A percentile compares a stretch with the other conserved stretches of the same genome.
These are phyloP conservation scores for Magnolia kwangsiensis DNA, from an alignment of 164 flowering plant genomes.

Conservation along the genomic window DNA sequence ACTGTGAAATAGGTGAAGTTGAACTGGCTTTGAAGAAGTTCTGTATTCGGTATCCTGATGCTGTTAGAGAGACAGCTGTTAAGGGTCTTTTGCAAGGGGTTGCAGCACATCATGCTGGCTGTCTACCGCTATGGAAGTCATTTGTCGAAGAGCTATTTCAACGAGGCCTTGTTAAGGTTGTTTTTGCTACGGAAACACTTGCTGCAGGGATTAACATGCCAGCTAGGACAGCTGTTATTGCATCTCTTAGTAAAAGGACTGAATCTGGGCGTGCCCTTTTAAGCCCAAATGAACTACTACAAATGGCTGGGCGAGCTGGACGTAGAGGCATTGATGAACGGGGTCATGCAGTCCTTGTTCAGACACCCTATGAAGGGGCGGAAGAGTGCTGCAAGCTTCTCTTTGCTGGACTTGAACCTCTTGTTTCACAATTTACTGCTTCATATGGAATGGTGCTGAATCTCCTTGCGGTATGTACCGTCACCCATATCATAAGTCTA, in stretches of 20 bases:
- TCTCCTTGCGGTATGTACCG: slow-evolving; percentile 68
- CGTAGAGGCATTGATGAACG: slow-evolving; percentile 87
- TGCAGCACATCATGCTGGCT: slow-evolving; percentile 98
- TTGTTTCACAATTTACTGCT: slow-evolving; percentile 94
- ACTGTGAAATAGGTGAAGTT: slow-evolving; percentile 75
- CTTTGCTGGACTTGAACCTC: slow-evolving; percentile 84
- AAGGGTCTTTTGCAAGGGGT: slow-evolving; percentile 84
- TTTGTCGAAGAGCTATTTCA: slow-evolving; percentile 88
- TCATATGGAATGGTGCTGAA: slow-evolving; percentile 99
- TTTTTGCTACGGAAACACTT: slow-evolving; percentile 96
- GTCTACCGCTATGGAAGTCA: slow-evolving; percentile 93
- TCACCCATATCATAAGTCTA: slow-evolving; percentile 5
- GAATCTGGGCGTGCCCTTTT: slow-evolving; percentile 63
- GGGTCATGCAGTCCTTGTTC: slow-evolving; percentile 88
- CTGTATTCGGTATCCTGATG: slow-evolving; percentile 77
- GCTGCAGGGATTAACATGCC: slow-evolving; percentile 99
- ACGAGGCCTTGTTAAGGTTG: slow-evolving; percentile 82
- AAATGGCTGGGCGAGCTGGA: slow-evolving; percentile 99
- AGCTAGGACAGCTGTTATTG: slow-evolving; percentile 87
- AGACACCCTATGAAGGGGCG: slow-evolving; percentile 89
- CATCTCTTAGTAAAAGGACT: slow-evolving; percentile 77
- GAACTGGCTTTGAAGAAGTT: slow-evolving; percentile 81
- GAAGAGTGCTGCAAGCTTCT: slow-evolving; percentile 93
- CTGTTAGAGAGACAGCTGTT: slow-evolving; percentile 71
- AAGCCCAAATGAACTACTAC: slow-evolving; percentile 81